A percentile compares a stretch with the other conserved stretches of the same genome.
phyloP scores from a whole-genome alignment of 2,329 filamentous ascomycete genomes.

The Curvularia sp. region DNA sequence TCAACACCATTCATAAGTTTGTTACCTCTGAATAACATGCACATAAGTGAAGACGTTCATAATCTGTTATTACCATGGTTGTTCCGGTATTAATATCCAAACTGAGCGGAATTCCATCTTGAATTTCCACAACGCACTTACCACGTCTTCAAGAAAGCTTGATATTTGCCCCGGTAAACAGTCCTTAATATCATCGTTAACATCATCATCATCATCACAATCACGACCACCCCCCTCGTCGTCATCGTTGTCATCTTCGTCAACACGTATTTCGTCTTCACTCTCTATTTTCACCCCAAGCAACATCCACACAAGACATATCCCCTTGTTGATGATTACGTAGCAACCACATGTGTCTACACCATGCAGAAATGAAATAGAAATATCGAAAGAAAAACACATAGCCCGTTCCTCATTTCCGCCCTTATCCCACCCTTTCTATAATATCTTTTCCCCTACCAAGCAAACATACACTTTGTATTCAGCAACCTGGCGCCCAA shows the following conservation, averaged over 20 bases:
- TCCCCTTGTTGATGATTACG: too few species aligned
- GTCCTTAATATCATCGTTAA: background rate
- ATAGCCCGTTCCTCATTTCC: background rate
- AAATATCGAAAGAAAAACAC: background rate
- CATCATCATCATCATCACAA: background rate
- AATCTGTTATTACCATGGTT: background rate
- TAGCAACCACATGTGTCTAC: background rate
- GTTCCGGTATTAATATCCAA: background rate
- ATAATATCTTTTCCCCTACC: conserved; percentile 30
- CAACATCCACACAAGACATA: background rate
- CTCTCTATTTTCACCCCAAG: background rate
- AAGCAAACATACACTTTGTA: conserved; percentile 53
- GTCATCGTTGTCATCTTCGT: background rate
- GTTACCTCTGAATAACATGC: background rate
- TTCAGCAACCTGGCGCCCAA: conserved; percentile 79
- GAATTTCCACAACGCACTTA: background rate
- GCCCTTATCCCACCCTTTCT: background rate
- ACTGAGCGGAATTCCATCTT: background rate
- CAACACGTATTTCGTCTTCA: background rate
- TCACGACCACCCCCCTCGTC: background rate
- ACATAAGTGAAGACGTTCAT: background rate
- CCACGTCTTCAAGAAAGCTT: background rate
- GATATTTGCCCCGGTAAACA: background rate
- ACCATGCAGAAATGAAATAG: background rate
- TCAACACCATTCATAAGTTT: background rate